Conservation (phyloP, 176 grass and related monocot genomes). For the Musa itinerans region DNA sequence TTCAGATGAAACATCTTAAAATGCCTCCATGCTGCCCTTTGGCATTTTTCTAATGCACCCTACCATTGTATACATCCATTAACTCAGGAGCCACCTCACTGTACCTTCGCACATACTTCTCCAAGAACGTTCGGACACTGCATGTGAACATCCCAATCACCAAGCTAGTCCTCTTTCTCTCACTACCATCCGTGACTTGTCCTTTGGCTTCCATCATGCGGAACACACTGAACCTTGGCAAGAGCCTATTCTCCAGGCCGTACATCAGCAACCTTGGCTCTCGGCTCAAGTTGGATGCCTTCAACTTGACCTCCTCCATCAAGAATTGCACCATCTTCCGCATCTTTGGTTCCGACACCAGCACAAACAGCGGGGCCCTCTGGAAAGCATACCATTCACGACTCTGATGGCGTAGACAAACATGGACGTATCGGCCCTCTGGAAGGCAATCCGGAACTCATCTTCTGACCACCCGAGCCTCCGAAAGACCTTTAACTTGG, state of each 20-base stretch:
- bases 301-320: background rate
- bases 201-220: background rate
- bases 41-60: background rate
- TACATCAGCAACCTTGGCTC: slow-evolving; percentile 18
- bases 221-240: slow-evolving; percentile 9
- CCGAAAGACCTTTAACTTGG: background rate
- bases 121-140: background rate
- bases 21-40: background rate
- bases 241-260: slow-evolving; percentile 8
- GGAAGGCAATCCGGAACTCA: background rate
- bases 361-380: background rate
- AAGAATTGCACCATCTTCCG: background rate
- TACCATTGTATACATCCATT: background rate
- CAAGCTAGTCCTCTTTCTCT: background rate
- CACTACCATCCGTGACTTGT: background rate
- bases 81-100: background rate
- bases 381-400: no score
- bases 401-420: no score
- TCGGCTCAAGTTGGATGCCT: background rate
- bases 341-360: background rate
- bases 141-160: background rate
- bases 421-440: no score
- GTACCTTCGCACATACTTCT: background rate
- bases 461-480: slow-evolving; percentile 5
- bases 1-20: background rate